A percentile compares a stretch with the other conserved stretches of the same genome.
phyloP scores from a whole-genome alignment of 768 basidiomycete species.

The Cystobasidium onofrii region DNA sequence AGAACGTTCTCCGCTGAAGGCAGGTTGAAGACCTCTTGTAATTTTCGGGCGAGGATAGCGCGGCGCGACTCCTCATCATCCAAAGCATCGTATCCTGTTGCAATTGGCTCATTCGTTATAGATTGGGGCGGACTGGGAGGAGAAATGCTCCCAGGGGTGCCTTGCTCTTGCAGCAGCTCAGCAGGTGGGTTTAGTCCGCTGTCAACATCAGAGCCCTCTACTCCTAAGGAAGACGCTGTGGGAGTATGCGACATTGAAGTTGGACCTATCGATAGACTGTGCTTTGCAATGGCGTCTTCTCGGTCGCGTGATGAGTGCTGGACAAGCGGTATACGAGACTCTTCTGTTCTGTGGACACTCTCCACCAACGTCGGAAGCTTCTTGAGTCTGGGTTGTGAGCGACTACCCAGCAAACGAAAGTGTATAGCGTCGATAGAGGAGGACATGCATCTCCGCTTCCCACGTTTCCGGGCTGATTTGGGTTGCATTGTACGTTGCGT shows the following conservation, averaged over 20 bases:
- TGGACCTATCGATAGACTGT: background rate
- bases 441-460: background rate
- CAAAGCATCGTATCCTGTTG: background rate
- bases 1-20: conserved; percentile 73
- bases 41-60: conserved; percentile 70
- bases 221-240: background rate
- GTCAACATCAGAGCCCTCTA: background rate
- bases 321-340: background rate
- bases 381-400: background rate
- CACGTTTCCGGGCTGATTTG: background rate
- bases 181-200: background rate
- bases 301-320: background rate
- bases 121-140: background rate
- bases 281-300: background rate
- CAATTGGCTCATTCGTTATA: background rate
- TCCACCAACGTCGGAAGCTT: background rate
- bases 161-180: background rate
- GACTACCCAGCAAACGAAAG: background rate
- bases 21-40: conserved; percentile 79
- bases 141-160: background rate
- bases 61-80: conserved; percentile 48
- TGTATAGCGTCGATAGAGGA: conserved; percentile 26
- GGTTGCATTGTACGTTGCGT: background rate
- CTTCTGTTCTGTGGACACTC: background rate
- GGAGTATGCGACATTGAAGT: background rate